A percentile compares a stretch with the other conserved stretches of the same genome.
phyloP scores from a whole-genome alignment of 352 stramenopile species.

The Phytophthora palmivora region DNA sequence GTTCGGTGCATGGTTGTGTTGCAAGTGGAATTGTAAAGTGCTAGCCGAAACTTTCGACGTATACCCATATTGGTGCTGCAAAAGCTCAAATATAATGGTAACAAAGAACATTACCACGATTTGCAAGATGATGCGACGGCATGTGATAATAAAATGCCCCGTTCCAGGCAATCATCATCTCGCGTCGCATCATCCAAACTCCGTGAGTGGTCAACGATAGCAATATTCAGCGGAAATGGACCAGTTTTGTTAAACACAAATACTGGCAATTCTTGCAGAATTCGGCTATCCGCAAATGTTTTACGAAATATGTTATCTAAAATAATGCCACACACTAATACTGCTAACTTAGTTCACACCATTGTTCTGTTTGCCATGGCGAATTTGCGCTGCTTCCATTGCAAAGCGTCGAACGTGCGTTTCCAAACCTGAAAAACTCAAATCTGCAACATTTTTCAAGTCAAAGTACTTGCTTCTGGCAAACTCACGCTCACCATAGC shows the following conservation, averaged over 20 bases:
- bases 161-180: conserved; percentile 3
- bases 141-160: not conserved
- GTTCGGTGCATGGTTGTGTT: not conserved
- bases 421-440: conserved; percentile 37
- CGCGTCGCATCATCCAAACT: not conserved
- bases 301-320: too few relatives aligned
- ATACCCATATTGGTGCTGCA: too few relatives aligned
- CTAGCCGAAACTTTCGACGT: not conserved
- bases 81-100: too few relatives aligned
- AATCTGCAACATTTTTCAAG: conserved; percentile 30
- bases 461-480: conserved; percentile 38
- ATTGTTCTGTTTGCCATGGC: conserved; percentile 2
- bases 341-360: too few relatives aligned
- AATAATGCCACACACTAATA: too few relatives aligned
- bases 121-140: conserved; percentile 4
- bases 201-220: not conserved
- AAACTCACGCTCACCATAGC: conserved; percentile 53
- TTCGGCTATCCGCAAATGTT: too few relatives aligned
- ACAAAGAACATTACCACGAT: too few relatives aligned
- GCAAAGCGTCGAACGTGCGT: conserved; percentile 39
- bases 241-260: too few relatives aligned
- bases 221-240: too few relatives aligned
- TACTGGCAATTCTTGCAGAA: too few relatives aligned
- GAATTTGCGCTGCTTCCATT: conserved; percentile 33
- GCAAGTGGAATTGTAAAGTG: too few relatives aligned